Base-by-base conservation (phyloP, 75 land plant species). In the Isoetes taiwanensis region DNA sequence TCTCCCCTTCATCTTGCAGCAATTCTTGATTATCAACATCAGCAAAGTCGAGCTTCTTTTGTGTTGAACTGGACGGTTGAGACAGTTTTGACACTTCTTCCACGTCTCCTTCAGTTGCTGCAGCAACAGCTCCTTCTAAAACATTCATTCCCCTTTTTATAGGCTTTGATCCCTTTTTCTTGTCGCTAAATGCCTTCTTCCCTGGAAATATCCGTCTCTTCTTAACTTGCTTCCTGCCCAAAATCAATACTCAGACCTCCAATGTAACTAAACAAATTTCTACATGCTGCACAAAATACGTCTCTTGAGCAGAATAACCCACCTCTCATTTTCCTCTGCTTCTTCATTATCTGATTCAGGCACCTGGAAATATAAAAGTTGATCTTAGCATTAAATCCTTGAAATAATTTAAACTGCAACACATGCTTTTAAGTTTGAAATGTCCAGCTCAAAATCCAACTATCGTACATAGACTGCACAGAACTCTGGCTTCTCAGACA, bases 271-370 rank as follows among this genome's bases (percentile, higher is more conserved):
- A 72, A 32, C 56, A 12, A 8, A 11, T 17, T 9, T 11, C 30
- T 26, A 9, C 43, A 5, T 62, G n/a, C 38, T 32, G 16, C 42
- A 66, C 24, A 46, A 28, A 23, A 23, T 14, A 0, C n/a, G n/a
- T n/a, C n/a, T n/a, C n/a, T n/a, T 19, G 39, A 20, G 24, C 12
- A 35, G 23, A n/a, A 56, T 37, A 12, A 28, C 33, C 62, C 27
- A 76, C 85, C 74, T 74, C 30, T 82, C 86, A 54, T 78, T 80
- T 40, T 73, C 88, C 32, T 80, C 67, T 33, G 60, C 80, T 23
- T 26, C 78, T 48, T 70, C 93, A 38, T 80, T 79, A 57, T 83
- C 97, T 34, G 76, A 70, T 21, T 86, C 84, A 54, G 86, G 67
- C 62, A 82, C 97, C 97, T 90, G 62, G 27, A 35, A 37, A 38